Percentiles rank a stretch among this genome's conserved stretches.
Evolutionary conservation across 169 alveolate species (phyloP).

Genomic region (Perkinsus olseni): DNA sequence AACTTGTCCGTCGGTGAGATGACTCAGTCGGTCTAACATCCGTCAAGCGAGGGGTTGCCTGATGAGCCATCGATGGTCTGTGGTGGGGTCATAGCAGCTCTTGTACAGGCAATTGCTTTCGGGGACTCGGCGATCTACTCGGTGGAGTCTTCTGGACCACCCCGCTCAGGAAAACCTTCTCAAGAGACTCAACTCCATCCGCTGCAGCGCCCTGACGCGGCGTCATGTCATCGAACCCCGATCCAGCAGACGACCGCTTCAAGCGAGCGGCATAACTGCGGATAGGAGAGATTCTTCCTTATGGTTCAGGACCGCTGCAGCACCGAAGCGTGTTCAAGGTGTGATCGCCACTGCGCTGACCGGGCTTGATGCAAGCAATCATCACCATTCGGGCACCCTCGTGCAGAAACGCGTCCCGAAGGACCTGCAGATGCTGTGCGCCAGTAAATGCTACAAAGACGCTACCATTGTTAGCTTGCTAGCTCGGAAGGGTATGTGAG

Average conservation of each 20-base stretch:
- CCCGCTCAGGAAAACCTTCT: not conserved
- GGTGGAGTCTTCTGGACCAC: not conserved
- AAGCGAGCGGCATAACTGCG: not conserved
- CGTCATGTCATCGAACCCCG: not conserved
- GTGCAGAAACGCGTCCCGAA: conserved; percentile 63
- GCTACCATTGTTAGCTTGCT: conserved; percentile 80
- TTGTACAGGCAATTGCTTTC: not conserved
- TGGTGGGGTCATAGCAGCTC: not conserved
- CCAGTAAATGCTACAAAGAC: not conserved
- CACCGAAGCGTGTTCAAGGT: conserved; percentile 55
- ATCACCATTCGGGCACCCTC: conserved; percentile 51
- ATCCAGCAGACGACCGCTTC: not conserved
- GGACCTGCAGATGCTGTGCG: conserved; percentile 60
- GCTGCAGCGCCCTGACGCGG: not conserved
- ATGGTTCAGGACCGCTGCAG: too few relatives aligned
- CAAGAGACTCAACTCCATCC: not conserved
- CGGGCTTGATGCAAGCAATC: conserved; percentile 74
- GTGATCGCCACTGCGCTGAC: conserved; percentile 61
- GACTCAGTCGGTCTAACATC: not conserved
- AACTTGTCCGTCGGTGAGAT: not conserved
- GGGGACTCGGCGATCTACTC: not conserved
- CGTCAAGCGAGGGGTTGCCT: not conserved
- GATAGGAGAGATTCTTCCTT: not conserved
- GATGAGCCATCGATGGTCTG: not conserved
- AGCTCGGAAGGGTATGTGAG: conserved; percentile 93